These are phyloP conservation scores for Avicennia marina DNA, from an alignment of 257 asterid species.

Conservation along the genomic window DNA sequence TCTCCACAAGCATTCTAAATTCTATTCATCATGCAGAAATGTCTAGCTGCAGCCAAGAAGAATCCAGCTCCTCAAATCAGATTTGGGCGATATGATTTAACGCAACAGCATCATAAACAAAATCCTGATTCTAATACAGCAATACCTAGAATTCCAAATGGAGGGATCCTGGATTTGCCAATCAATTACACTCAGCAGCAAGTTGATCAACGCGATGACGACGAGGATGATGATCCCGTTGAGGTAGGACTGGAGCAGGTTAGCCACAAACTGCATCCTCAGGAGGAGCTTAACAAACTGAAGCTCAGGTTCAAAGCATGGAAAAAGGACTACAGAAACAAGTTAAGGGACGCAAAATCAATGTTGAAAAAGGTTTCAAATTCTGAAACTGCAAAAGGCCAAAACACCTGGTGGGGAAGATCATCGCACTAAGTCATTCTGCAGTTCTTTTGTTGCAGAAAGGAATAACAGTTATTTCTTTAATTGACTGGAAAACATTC, in stretches of 20 bases:
- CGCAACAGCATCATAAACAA: no score
- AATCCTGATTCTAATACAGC: background rate
- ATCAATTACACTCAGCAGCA: background rate
- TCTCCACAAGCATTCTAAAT: no score
- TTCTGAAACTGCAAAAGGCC: conserved; percentile 26
- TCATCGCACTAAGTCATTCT: no score
- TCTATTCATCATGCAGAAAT: conserved; percentile 50
- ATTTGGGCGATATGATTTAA: conserved; percentile 13
- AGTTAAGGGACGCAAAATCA: conserved; percentile 43
- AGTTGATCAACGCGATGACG: conserved; percentile 4
- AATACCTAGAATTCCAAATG: background rate
- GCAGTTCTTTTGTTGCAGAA: no score
- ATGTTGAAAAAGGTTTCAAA: conserved; percentile 36
- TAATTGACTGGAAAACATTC: no score
- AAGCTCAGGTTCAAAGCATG: conserved; percentile 50
- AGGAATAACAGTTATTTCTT: no score
- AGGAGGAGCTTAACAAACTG: conserved; percentile 42
- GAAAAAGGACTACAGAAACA: conserved; percentile 54
- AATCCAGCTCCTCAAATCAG: conserved; percentile 9
- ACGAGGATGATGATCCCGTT: conserved; percentile 6
- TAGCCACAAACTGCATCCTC: conserved; percentile 8
- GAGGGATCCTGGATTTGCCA: conserved; percentile 5
- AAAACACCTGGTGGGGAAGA: conserved; percentile 61
- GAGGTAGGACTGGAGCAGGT: conserved; percentile 6
- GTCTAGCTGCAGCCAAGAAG: conserved; percentile 34